Evolutionary conservation across 352 stramenopile species (phyloP).

Genomic region (Phytophthora fragariae): DNA sequence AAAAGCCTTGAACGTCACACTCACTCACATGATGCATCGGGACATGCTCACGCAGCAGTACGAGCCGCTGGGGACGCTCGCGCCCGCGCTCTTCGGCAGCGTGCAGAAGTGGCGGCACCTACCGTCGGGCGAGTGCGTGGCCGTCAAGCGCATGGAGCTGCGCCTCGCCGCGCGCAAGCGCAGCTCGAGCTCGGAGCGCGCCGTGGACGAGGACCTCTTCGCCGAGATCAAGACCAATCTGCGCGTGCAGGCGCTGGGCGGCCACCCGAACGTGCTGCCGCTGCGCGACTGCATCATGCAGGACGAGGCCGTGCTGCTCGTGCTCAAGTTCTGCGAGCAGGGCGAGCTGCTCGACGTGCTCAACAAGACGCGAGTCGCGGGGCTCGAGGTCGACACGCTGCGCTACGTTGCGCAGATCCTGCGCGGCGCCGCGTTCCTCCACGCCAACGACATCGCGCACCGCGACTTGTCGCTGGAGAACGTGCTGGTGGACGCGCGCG

Average conservation of each 20-base stretch:
- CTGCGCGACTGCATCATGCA: conserved; percentile 75
- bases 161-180: conserved; percentile 53
- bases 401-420: conserved; percentile 79
- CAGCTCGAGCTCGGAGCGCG: conserved; percentile 54
- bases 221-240: conserved; percentile 78
- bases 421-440: conserved; percentile 71
- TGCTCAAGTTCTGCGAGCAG: conserved; percentile 71
- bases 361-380: conserved; percentile 50
- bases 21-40: not conserved
- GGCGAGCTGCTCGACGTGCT: conserved; percentile 83
- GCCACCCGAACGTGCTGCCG: conserved; percentile 74
- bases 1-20: conserved; percentile 17
- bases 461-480: conserved; percentile 88
- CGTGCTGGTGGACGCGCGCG: conserved; percentile 70
- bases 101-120: conserved; percentile 72
- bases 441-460: conserved; percentile 79
- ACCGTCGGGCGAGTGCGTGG: conserved; percentile 60
- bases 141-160: conserved; percentile 86
- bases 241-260: conserved; percentile 60
- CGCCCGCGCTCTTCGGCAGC: conserved; percentile 74
- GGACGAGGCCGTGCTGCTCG: conserved; percentile 64
- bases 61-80: conserved; percentile 68
- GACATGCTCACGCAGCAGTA: conserved; percentile 47
- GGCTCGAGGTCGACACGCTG: conserved; percentile 40
- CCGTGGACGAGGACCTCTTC: conserved; percentile 76